Percentiles rank a stretch among this genome's conserved stretches.
These are phyloP conservation scores for Cichorium intybus DNA, from an alignment of 140 eudicot genomes.

Conservation along the genomic window DNA sequence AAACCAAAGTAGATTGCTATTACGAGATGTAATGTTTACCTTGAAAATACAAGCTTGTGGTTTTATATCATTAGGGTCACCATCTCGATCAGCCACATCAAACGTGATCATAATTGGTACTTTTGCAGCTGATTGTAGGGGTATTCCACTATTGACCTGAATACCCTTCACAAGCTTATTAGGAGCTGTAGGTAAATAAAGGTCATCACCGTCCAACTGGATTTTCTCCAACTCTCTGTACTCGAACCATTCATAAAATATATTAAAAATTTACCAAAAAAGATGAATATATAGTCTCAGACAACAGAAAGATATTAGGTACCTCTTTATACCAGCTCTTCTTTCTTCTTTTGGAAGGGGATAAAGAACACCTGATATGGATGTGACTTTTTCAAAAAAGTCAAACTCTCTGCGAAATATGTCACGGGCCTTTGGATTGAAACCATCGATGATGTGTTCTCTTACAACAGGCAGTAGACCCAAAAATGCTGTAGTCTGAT, in stretches of 20 bases:
- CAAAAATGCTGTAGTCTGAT: conserved; percentile 67
- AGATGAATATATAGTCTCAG: neutral
- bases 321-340: conserved; percentile 93
- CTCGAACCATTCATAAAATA: conserved; percentile 8
- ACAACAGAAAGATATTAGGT: neutral
- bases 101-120: conserved; percentile 99
- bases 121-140: conserved; percentile 97
- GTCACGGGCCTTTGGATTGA: conserved; percentile 78
- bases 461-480: conserved; percentile 75
- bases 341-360: conserved; percentile 97
- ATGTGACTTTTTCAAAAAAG: conserved; percentile 96
- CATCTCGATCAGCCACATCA: conserved; percentile 82
- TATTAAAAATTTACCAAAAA: neutral
- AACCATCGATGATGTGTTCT: conserved; percentile 72
- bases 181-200: conserved; percentile 93
- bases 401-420: conserved; percentile 84
- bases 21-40: conserved; percentile 41
- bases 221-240: conserved; percentile 88
- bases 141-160: conserved; percentile 94
- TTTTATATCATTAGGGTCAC: conserved; percentile 63
- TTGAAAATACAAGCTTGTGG: conserved; percentile 99
- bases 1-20: too few relatives aligned
- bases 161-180: conserved; percentile 90
- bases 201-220: conserved; percentile 82
- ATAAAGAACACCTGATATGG: conserved; percentile 88